Percentiles rank a stretch among this genome's conserved stretches.
Evolutionary conservation across 257 asterid species (phyloP).

Genomic region (Solanum commersonii): DNA sequence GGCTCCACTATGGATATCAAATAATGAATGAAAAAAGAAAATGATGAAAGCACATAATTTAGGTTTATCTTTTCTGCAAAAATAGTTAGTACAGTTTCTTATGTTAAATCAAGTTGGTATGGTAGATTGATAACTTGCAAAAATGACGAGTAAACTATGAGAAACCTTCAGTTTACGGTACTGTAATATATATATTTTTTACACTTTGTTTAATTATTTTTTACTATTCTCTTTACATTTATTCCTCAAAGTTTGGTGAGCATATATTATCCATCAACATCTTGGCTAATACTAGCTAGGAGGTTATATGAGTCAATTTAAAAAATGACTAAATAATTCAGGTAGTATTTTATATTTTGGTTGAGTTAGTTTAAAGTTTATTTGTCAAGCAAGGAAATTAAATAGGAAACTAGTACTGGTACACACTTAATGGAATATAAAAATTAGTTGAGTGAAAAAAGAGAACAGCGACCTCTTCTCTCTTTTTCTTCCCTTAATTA

Average conservation of each 20-base stretch:
- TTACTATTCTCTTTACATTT: neutral
- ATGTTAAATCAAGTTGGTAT: neutral
- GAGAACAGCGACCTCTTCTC: conserved; percentile 50
- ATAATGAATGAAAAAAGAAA: neutral
- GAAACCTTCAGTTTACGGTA: neutral
- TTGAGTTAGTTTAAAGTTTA: conserved; percentile 24
- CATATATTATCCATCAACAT: neutral
- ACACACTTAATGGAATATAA: neutral
- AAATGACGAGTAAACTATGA: neutral
- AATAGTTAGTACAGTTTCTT: neutral
- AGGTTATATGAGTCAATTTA: neutral
- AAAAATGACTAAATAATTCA: neutral
- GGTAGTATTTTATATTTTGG: conserved; percentile 17
- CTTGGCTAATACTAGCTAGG: neutral
- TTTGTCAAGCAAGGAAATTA: conserved; percentile 31
- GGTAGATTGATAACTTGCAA: neutral
- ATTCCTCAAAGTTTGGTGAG: neutral
- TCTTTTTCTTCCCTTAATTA: conserved; percentile 7
- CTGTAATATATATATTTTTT: neutral
- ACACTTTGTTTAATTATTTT: neutral
- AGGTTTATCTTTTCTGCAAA: neutral
- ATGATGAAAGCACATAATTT: neutral
- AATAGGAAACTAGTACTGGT: neutral
- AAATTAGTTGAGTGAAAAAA: conserved; percentile 20
- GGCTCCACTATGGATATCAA: neutral